Conservation (phyloP, 306 rosid species). For the Ormosia emarginata region DNA sequence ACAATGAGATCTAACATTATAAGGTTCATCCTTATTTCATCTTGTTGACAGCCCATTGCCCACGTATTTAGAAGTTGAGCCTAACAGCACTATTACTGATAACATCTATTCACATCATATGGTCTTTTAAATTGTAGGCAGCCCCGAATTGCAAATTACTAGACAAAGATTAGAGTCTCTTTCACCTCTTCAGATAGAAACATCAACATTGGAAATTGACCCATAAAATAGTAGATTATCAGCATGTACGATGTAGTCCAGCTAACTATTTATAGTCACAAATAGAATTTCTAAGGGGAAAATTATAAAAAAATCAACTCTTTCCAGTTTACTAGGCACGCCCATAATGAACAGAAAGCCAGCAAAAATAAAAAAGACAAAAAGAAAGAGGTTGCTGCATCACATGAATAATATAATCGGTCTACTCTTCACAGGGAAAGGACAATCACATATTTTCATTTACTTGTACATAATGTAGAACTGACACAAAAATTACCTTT, state of each 20-base stretch:
- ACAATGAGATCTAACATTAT: background rate
- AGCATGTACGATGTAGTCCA: background rate
- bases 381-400: background rate
- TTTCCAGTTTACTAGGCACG: background rate
- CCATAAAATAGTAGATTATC: background rate
- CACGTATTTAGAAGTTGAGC: background rate
- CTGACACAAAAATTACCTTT: background rate
- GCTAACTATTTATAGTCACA: background rate
- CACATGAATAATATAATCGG: background rate
- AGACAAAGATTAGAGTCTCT: background rate
- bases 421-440: background rate
- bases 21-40: background rate
- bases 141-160: background rate
- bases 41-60: background rate
- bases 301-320: background rate
- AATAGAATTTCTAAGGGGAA: background rate
- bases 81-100: background rate
- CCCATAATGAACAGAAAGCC: background rate
- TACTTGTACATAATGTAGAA: background rate
- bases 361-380: background rate
- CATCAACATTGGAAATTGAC: conserved; percentile 5
- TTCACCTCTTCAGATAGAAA: conserved; percentile 11
- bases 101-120: background rate
- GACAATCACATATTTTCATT: background rate
- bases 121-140: background rate